Evolutionary conservation across 768 basidiomycete species (phyloP), one percentile per base, ranked within the genome.

Genomic region (Rhodotorula babjevae): DNA sequence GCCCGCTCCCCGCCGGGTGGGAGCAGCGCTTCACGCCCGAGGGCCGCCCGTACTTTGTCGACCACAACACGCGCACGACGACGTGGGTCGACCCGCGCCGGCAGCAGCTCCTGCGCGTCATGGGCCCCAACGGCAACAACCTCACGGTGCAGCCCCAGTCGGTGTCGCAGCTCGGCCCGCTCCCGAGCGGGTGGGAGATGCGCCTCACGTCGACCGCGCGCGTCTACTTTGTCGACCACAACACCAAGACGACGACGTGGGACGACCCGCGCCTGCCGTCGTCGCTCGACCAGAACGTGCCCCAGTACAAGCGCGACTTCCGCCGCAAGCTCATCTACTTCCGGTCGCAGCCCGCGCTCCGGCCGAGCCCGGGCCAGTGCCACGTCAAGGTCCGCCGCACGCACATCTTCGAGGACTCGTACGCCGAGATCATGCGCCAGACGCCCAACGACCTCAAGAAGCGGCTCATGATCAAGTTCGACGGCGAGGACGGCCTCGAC

Each of bases 81-180:
- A 99, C 96, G n/a, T 99, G 96, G 96, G 94, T 98, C 33, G 96
- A 99, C 80, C 96, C 96, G 52, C 90, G 96, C 62, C 88, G 96
- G 59, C 96, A 98, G 83, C 93, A 93, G 19, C 87, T 98, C 72
- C 90, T 98, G 71, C 93, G 95, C 73, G 94, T 97, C 61, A 91
- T 98, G 89, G 94, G 92, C 29, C 92, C 93, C 31, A 88, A 87
- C 78, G 93, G 94, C 19, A 91, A 91, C 81, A 90, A 90, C 75
- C 83, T 92, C 25, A 87, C 90, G 11, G 84, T 93, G 40, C 94
- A 97, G 80, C 92, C 93, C 16, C 94, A 97, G 81, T 90, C 93
- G 18, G 95, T 98, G 68, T 91, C 92, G 19, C 95, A 97, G 80
- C 89, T 99, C 33, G 96, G 96, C 6, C 96, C 96, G 42, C 82